Evolutionary conservation across 2,329 filamentous ascomycete species (phyloP).

Genomic region (Fusarium algeriense): DNA sequence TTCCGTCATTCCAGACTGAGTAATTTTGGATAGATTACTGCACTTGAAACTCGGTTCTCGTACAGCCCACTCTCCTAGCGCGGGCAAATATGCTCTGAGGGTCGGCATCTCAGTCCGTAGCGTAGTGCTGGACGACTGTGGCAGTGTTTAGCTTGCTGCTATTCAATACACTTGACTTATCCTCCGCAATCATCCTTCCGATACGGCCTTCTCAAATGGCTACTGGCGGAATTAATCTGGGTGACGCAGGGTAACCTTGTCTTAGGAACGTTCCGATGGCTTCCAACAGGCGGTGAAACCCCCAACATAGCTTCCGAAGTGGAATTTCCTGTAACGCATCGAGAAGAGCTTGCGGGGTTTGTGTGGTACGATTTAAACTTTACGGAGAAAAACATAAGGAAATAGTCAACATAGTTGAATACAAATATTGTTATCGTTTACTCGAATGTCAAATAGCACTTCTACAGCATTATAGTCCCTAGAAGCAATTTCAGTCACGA

Average conservation of each 20-base stretch:
- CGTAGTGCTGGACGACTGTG: background rate
- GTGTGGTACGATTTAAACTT: accelerated
- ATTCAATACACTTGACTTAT: background rate
- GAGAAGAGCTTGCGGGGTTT: too few relatives aligned
- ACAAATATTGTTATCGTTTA: background rate
- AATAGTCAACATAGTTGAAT: background rate
- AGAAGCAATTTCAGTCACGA: background rate
- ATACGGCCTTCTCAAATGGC: background rate
- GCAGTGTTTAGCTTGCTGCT: background rate
- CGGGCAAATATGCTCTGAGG: too few relatives aligned
- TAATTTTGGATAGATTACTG: accelerated
- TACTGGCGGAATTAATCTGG: background rate
- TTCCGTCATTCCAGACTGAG: background rate
- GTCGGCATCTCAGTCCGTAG: background rate
- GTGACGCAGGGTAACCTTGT: background rate
- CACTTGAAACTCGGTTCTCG: background rate
- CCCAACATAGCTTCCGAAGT: background rate
- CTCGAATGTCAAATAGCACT: background rate
- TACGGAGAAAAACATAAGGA: background rate
- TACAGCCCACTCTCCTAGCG: background rate
- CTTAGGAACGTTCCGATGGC: background rate
- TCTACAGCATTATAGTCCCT: background rate
- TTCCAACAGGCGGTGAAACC: background rate
- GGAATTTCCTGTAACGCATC: background rate
- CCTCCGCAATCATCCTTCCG: background rate